phyloP scores from a whole-genome alignment of 2,329 filamentous ascomycete species.

The Aspergillus japonicus region DNA sequence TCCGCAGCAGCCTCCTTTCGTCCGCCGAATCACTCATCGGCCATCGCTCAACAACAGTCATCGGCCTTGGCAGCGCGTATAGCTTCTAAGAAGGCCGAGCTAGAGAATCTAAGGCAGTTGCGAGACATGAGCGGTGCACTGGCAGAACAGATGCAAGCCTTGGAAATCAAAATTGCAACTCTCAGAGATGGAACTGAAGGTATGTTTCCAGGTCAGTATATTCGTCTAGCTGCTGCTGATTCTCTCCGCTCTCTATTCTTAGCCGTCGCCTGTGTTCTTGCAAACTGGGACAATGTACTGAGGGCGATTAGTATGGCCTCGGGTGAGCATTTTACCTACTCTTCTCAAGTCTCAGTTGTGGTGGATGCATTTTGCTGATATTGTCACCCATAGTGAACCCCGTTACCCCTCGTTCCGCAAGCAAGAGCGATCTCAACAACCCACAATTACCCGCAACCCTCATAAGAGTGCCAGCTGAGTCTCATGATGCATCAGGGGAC shows the following conservation, averaged over 20 bases:
- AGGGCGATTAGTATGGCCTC: constrained; percentile 65
- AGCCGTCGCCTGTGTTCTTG: constrained; percentile 65
- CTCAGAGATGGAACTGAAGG: constrained; percentile 63
- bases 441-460: constrained; percentile 40
- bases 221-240: background rate
- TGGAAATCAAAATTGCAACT: constrained; percentile 61
- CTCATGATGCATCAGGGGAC: constrained; percentile 13
- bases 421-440: constrained; percentile 67
- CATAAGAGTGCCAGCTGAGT: constrained; percentile 43
- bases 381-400: background rate
- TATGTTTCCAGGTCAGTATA: constrained; percentile 24
- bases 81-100: constrained; percentile 61
- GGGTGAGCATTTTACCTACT: constrained; percentile 45
- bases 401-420: constrained; percentile 1
- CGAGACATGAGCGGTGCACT: constrained; percentile 62
- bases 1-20: constrained; percentile 30
- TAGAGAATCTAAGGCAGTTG: constrained; percentile 61
- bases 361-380: background rate
- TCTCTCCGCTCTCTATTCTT: constrained; percentile 7
- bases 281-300: constrained; percentile 66
- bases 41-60: constrained; percentile 49
- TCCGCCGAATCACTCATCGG: constrained; percentile 29
- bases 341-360: background rate
- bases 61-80: constrained; percentile 61
- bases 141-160: constrained; percentile 61